Evolutionary conservation across 306 rosid species (phyloP), one percentile per base, ranked within the genome.

Genomic region (Hylodesmum podocarpum): DNA sequence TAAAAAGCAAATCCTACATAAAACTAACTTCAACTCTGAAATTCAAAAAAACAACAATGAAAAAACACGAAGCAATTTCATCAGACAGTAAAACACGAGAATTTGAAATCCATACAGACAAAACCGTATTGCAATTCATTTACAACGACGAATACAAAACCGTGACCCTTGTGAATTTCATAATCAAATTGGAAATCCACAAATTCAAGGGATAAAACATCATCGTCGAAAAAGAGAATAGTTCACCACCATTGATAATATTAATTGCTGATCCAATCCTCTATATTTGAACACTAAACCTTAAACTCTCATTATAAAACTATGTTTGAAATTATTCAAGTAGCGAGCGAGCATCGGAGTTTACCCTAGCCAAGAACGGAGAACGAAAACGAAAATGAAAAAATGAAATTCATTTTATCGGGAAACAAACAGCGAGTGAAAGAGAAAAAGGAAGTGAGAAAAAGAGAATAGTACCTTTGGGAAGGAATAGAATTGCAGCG

Each of bases 381-480:
- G 27, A 25, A 55, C 11, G 59, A 49, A 61, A 62, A 51, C 7
- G 4, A 6, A n/a, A 33, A 41, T 0, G 33, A 5, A 1, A 55
- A 18, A 8, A 59, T 22, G 24, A 14, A 72, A 66, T 65, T 27
- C 72, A 61, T 73, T 78, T 47, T 29, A 37, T 73, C 28, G 63
- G 44, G 54, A 29, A 83, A 58, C 62, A 78, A 27, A 49, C 43
- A 16, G 58, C 58, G 8, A 25, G 34, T 41, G 24, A 9, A 66
- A 37, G 13, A 41, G 22, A 44, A 18, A 3, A n/a, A 13, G 11
- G 18, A n/a, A 77, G 22, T 40, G 13, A 24, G 36, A 44, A 40
- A 21, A 21, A 19, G 16, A 67, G 55, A 47, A 24, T 18, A 18
- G 11, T 62, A 81, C 84, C 84, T 44, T n/a, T n/a, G n/a, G n/a